Base-by-base conservation (phyloP, 139 green algal species). In the Prasinococcaceae sp. region DNA sequence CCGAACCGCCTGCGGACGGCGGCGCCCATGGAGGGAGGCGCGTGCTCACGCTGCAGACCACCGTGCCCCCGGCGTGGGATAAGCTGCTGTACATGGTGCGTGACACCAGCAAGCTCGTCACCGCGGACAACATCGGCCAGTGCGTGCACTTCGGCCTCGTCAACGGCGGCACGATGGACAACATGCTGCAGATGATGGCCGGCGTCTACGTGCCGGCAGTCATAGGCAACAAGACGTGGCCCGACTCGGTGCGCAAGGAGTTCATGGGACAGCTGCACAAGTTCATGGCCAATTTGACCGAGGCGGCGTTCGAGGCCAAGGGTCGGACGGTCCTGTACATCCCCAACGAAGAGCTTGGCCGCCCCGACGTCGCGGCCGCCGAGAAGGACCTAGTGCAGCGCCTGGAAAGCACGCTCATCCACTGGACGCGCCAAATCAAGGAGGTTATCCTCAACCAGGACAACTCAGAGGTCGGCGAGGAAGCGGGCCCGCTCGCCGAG, bases 381-480 rank as follows among this genome's bases (percentile, higher is more conserved):
- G 60, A 85, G 30, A 84, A 84, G 56, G 73, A 88, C 39, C 68
- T 92, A 14, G 73, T 89, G 29, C 84, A 92, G 74, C 71, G 74
- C 6, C 72, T 93, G 26, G 84, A 94, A 66, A 73, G 65, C 26
- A 83, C 67, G 12, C 57, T 88, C 44, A 85, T 93, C 29, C 78
- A 90, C 51, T 92, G 83, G 79, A 89, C 81, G 10, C 59, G 78
- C 0, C 81, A 93, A 68, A 80, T 92, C 53, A 84, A 84, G 53
- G 76, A 82, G 55, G 64, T 89, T 42, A 24, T 58, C 1, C 6
- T 38, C 19, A 49, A 38, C 12, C n/a, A 58, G 17, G 45, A 47
- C 12, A 29, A 48, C 23, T 29, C 12, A 16, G 43, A 54, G 27
- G 2, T 42, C 35, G 62, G n/a, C 19, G 69, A 74, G 47, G 53